A percentile compares a stretch with the other conserved stretches of the same genome.
These are phyloP conservation scores for Sporodiniella umbellata DNA, from an alignment of 371 early-diverging fungal genomes.

Conservation along the genomic window DNA sequence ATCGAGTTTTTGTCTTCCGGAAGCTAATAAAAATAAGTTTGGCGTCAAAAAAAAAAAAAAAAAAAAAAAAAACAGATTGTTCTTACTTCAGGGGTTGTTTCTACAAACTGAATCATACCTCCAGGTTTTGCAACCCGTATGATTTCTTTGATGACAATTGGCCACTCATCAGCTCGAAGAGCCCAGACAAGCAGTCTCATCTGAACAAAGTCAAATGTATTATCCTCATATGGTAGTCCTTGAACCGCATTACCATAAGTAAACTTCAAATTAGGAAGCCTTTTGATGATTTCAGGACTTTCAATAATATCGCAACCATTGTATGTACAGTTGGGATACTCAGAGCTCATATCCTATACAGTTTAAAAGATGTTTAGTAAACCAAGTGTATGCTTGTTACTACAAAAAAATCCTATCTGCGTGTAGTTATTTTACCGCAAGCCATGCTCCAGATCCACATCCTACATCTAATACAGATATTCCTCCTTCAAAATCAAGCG, in stretches of 20 bases:
- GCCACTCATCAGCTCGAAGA: constrained; percentile 7
- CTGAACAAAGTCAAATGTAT: constrained; percentile 8
- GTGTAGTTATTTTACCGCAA: constrained; percentile 6
- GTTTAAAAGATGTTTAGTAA: no score
- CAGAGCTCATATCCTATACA: constrained; percentile 14
- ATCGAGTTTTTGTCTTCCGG: no score
- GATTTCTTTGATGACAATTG: constrained; percentile 1
- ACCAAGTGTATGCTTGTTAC: no score
- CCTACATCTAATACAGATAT: constrained; percentile 8
- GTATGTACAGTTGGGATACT: constrained; percentile 9
- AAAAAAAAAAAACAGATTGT: no score
- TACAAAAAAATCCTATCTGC: no score
- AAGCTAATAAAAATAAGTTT: no score
- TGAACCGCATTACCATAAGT: background rate
- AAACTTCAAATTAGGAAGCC: constrained; percentile 4
- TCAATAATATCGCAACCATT: constrained; percentile 11
- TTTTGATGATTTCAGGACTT: background rate
- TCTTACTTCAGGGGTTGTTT: no score
- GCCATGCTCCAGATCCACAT: constrained; percentile 11
- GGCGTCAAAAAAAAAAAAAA: no score
- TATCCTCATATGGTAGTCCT: constrained; percentile 1
- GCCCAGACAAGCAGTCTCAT: constrained; percentile 5
- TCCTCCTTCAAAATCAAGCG: background rate
- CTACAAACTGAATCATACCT: background rate
- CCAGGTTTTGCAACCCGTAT: constrained; percentile 9